A percentile compares a stretch with the other conserved stretches of the same genome.
phyloP scores from a whole-genome alignment of 371 early-diverging fungal species.

The Zopfochytrium polystomum region DNA sequence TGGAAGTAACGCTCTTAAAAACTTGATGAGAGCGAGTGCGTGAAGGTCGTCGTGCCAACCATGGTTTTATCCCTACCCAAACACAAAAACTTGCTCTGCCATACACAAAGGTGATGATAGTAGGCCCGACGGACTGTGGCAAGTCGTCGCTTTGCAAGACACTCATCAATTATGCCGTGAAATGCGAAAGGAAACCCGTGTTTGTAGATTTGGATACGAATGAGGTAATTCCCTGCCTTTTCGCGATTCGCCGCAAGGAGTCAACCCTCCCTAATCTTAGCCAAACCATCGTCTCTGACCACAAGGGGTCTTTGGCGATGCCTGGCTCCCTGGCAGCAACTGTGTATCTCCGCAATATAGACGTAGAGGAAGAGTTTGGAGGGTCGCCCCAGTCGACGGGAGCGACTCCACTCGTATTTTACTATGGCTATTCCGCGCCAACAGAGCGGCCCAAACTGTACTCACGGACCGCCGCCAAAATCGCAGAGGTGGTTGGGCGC shows the following conservation, averaged over 20 bases:
- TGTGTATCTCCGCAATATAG: conserved; percentile 68
- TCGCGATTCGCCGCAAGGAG: too few species aligned
- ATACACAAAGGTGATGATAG: conserved; percentile 67
- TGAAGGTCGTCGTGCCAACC: too few species aligned
- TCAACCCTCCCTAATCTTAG: conserved; percentile 1
- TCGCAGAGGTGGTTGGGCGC: conserved; percentile 64
- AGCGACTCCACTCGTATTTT: conserved; percentile 79
- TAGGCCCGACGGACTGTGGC: conserved; percentile 89
- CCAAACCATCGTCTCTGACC: neutral
- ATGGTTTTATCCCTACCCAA: too few species aligned
- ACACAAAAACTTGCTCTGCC: too few species aligned
- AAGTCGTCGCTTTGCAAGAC: conserved; percentile 83
- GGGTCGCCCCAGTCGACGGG: conserved; percentile 66
- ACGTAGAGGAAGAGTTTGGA: conserved; percentile 83
- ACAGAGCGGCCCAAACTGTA: conserved; percentile 77
- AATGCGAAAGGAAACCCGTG: conserved; percentile 70
- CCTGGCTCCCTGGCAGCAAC: conserved; percentile 85
- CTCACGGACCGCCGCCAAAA: conserved; percentile 54
- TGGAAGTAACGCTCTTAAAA: too few species aligned
- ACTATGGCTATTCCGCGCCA: conserved; percentile 82
- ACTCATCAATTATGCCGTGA: conserved; percentile 78
- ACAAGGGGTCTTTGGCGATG: conserved; percentile 74
- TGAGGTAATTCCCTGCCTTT: conserved; percentile 49
- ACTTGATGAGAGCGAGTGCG: too few species aligned
- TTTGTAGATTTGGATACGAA: conserved; percentile 83